Percentiles rank a stretch among this genome's conserved stretches.
These are phyloP conservation scores for Rhodosporidiobolus sp. DNA, from an alignment of 768 basidiomycete species.

Conservation along the genomic window DNA sequence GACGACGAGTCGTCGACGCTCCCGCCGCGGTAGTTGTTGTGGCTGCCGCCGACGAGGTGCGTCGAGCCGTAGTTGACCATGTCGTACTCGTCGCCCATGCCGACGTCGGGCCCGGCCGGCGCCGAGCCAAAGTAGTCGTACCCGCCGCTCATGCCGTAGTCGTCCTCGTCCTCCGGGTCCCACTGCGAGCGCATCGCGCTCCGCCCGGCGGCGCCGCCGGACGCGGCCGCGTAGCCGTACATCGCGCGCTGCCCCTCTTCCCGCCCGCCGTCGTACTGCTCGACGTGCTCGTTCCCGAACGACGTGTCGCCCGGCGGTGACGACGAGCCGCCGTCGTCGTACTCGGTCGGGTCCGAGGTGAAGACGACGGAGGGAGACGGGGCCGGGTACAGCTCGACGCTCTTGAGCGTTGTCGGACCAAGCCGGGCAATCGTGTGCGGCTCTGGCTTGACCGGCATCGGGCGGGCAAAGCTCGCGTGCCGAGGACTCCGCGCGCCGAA, in stretches of 20 bases:
- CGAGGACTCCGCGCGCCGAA: conserved; percentile 42
- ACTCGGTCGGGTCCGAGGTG: conserved; percentile 45
- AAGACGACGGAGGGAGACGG: conserved; percentile 49
- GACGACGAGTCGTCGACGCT: background rate
- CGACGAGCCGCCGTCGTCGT: conserved; percentile 34
- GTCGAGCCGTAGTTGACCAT: conserved; percentile 38
- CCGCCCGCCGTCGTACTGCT: conserved; percentile 30
- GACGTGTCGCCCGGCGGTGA: conserved; percentile 20
- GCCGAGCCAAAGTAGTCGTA: conserved; percentile 57
- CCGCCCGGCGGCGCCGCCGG: too few relatives aligned
- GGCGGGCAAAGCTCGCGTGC: conserved; percentile 30
- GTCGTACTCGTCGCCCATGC: conserved; percentile 45
- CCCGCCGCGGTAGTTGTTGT: conserved; percentile 34
- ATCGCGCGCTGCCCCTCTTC: conserved; percentile 45
- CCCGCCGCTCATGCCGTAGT: conserved; percentile 50
- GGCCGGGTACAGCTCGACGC: conserved; percentile 51
- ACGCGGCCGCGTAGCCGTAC: conserved; percentile 44
- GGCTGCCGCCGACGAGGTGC: conserved; percentile 33
- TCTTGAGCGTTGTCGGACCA: conserved; percentile 82
- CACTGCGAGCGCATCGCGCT: conserved; percentile 44
- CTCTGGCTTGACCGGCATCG: conserved; percentile 49
- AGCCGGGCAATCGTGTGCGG: conserved; percentile 69
- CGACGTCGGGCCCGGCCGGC: conserved; percentile 56
- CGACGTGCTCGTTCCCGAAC: conserved; percentile 12
- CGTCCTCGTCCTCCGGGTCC: conserved; percentile 50